A percentile compares a stretch with the other conserved stretches of the same genome.
Evolutionary conservation across 2,329 filamentous ascomycete species (phyloP).

Genomic region (Neonectria sp.): DNA sequence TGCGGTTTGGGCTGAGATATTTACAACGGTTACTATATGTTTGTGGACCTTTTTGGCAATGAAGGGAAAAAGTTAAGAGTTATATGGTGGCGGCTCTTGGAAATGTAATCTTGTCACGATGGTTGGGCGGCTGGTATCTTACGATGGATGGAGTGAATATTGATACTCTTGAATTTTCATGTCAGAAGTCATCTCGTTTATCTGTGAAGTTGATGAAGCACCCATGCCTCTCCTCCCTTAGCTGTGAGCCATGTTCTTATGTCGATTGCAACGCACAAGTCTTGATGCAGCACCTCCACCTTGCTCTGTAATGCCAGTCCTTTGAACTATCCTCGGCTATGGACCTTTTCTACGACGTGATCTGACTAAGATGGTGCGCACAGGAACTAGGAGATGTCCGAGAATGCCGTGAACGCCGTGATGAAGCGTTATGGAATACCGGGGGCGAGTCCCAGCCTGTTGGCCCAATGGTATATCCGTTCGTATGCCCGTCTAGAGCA

Average conservation of each 20-base stretch:
- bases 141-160: background rate
- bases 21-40: background rate
- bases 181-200: background rate
- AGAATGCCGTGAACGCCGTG: constrained; percentile 8
- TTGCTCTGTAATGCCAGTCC: background rate
- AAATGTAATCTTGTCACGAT: background rate
- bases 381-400: constrained; percentile 37
- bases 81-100: background rate
- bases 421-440: background rate
- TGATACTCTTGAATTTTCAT: background rate
- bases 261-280: background rate
- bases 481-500: background rate
- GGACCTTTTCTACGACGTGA: constrained; percentile 36
- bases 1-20: background rate
- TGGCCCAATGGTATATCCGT: too few species aligned
- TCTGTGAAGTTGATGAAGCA: background rate
- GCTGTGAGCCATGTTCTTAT: background rate
- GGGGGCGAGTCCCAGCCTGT: background rate
- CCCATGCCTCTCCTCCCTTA: background rate
- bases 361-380: constrained; percentile 43
- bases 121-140: background rate
- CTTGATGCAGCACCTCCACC: background rate
- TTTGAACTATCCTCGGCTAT: background rate
- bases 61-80: background rate
- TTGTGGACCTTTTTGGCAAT: background rate